phyloP scores from a whole-genome alignment of 2,329 filamentous ascomycete species.

The Septoria petroselini region DNA sequence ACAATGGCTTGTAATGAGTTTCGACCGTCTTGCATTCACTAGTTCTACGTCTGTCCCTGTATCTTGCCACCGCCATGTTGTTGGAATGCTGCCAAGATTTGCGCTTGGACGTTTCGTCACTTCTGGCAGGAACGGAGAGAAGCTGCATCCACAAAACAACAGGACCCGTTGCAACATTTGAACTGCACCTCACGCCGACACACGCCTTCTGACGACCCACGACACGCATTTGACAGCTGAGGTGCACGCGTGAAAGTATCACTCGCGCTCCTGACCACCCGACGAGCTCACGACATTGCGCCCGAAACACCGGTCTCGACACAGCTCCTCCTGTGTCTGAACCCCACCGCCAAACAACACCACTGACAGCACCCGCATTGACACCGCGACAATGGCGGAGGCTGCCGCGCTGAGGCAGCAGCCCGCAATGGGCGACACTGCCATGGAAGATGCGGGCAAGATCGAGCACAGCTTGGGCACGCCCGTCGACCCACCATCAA shows the following conservation, averaged over 20 bases:
- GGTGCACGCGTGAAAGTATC: background rate
- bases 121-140: conserved; percentile 8
- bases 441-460: conserved; percentile 97
- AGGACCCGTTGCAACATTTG: too few species aligned
- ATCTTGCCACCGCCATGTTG: too few species aligned
- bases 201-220: background rate
- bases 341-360: conserved; percentile 6
- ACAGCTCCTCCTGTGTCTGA: conserved; percentile 11
- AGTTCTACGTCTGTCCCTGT: background rate
- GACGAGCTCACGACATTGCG: conserved; percentile 1
- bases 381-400: conserved; percentile 27
- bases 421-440: conserved; percentile 65
- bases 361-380: conserved; percentile 9
- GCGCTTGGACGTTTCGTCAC: conserved; percentile 5
- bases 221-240: background rate
- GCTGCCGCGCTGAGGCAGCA: conserved; percentile 37
- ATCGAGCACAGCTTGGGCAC: conserved; percentile 67
- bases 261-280: background rate
- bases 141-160: conserved; percentile 12
- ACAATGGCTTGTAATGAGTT: too few species aligned
- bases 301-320: background rate
- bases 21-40: too few species aligned
- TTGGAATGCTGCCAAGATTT: conserved; percentile 3
- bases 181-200: too few species aligned
- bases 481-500: conserved; percentile 81